Evolutionary conservation across 2,329 filamentous ascomycete genomes (phyloP).

Genomic region (Monosporascus ibericus): DNA sequence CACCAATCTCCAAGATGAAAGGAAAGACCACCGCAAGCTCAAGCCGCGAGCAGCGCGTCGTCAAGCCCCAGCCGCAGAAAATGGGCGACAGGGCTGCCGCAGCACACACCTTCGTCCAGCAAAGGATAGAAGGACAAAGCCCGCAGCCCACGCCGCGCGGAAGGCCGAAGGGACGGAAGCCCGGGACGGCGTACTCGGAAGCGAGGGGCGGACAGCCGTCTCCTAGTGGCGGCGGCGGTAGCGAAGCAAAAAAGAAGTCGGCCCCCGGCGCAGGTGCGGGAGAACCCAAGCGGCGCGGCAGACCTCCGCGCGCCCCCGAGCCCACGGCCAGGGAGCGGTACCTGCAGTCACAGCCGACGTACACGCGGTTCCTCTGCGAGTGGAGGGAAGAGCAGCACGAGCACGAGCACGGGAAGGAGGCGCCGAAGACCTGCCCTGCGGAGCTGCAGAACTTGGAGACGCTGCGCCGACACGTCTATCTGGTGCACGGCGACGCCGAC

Average conservation of each 20-base stretch:
- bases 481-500: constrained; percentile 37
- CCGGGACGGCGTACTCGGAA: constrained; percentile 25
- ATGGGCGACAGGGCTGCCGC: constrained; percentile 1
- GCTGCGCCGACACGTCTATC: constrained; percentile 45
- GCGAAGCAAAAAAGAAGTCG: constrained; percentile 1
- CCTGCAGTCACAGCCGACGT: constrained; percentile 34
- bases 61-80: constrained; percentile 2
- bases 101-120: constrained; percentile 1
- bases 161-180: constrained; percentile 43
- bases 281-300: constrained; percentile 34
- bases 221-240: neutral
- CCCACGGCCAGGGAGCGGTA: constrained; percentile 37
- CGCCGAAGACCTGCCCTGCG: constrained; percentile 39
- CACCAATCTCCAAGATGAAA: constrained; percentile 3
- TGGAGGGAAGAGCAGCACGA: constrained; percentile 34
- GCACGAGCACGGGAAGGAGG: too few species aligned
- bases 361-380: constrained; percentile 51
- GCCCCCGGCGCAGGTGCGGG: neutral
- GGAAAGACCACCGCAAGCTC: neutral
- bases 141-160: constrained; percentile 31
- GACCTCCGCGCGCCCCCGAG: constrained; percentile 33
- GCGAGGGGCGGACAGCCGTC: constrained; percentile 18
- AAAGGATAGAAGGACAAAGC: constrained; percentile 6
- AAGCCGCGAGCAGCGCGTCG: constrained; percentile 1
- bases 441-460: constrained; percentile 59